Base-by-base conservation (phyloP, 2,329 filamentous ascomycete genomes). In the Coniella vitis region DNA sequence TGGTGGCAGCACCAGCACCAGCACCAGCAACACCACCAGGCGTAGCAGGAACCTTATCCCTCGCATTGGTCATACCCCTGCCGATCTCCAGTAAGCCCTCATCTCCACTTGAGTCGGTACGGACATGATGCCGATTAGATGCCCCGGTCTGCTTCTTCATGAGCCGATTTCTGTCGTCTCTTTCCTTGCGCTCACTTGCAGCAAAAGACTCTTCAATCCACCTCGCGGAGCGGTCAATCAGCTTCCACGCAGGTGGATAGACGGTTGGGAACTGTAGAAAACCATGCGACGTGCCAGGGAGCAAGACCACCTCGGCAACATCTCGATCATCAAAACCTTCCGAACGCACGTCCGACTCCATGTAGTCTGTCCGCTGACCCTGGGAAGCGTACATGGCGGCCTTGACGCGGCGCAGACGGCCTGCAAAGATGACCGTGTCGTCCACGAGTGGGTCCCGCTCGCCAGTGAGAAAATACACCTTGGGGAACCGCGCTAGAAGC, bases 371-470 rank as follows among this genome's bases (percentile, higher is more conserved):
- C 76, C 70, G n/a, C 69, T 78, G 40, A 73, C 67, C 79, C 72
- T 44, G 75, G 68, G 53, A 69, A 8, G 73, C 66, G 42, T 70
- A 64, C 49, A 67, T 69, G 0, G 75, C 75, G 17, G 79, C 77
- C 61, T 84, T 95, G 2, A 90, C 88, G 53, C 90, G 81, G 7
- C 90, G 76, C n/a, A 98, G 67, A 0, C 91, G 75, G 0, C 91
- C 93, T 0, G 93, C 90, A 60, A 98, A 96, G 54, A 98, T 90
- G 41, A 96, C 89, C 0, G 93, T 98, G 64, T 98, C 93, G 61
- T 98, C 93, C 0, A 97, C 93, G 0, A 98, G 71, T 0, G 93
- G 93, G 62, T 98, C 93, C 25, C 91, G 84, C 69, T 98, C 93
- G 43, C 93, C 93, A 0, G 93, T 97, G 45, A 97, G 72, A 59